Evolutionary conservation across 2,329 filamentous ascomycete genomes (phyloP).

Genomic region (Elsinoe fawcettii): DNA sequence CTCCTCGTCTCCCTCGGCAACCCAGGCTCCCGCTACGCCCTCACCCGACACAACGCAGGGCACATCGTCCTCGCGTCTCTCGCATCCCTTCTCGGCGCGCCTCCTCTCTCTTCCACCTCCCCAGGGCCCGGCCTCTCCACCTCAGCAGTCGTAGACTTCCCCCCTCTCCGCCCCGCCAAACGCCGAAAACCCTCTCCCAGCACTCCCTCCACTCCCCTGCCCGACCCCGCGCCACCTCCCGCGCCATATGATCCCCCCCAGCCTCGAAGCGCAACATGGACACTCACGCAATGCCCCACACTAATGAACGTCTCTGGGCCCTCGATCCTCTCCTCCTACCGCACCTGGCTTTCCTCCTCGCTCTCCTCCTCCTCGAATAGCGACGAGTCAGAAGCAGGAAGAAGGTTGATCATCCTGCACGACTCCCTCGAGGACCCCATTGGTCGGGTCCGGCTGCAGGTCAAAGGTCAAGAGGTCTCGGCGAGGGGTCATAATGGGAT

Average conservation of each 20-base stretch:
- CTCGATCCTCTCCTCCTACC: constrained; percentile 37
- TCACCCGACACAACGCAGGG: constrained; percentile 80
- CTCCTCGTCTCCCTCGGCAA: constrained; percentile 87
- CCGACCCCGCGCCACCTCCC: constrained; percentile 30
- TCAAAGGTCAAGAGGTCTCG: constrained; percentile 49
- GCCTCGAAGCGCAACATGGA: constrained; percentile 40
- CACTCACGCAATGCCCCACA: constrained; percentile 64
- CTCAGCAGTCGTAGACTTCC: constrained; percentile 40
- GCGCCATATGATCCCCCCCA: constrained; percentile 14
- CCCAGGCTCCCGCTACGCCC: constrained; percentile 58
- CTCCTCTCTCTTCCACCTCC: constrained; percentile 32
- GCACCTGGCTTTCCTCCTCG: not conserved
- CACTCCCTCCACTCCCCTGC: constrained; percentile 20
- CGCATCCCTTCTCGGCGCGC: constrained; percentile 37
- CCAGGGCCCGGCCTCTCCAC: constrained; percentile 25
- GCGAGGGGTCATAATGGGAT: constrained; percentile 40
- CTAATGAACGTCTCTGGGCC: constrained; percentile 80
- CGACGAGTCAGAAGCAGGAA: constrained; percentile 22
- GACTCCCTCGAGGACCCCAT: constrained; percentile 89
- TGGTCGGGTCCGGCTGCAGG: constrained; percentile 60
- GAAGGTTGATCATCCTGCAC: constrained; percentile 68
- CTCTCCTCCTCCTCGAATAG: not conserved
- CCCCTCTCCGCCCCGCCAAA: constrained; percentile 14
- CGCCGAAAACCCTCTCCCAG: constrained; percentile 24
- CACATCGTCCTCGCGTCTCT: constrained; percentile 66